Percentiles rank a stretch among this genome's conserved stretches.
Evolutionary conservation across 768 basidiomycete species (phyloP).

Genomic region (Mrakia frigida): DNA sequence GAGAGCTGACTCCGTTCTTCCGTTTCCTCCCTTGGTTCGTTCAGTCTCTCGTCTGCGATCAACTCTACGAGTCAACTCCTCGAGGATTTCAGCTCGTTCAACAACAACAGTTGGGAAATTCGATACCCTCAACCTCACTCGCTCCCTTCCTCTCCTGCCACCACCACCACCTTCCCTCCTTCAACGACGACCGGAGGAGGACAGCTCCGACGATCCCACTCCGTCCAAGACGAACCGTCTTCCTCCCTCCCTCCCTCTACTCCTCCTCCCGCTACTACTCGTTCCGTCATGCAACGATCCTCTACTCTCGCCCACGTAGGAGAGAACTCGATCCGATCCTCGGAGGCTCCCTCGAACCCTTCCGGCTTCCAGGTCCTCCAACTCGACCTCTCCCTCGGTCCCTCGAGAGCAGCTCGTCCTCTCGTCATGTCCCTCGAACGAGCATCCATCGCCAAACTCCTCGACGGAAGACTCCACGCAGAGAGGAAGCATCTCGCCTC

Average conservation of each 20-base stretch:
- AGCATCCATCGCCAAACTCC: slow-evolving; percentile 80
- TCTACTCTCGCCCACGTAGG: slow-evolving; percentile 49
- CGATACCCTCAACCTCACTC: slow-evolving; percentile 60
- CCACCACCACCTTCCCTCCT: slow-evolving; percentile 2
- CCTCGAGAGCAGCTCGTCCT: slow-evolving; percentile 53
- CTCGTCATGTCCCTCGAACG: slow-evolving; percentile 91
- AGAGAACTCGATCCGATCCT: slow-evolving; percentile 49
- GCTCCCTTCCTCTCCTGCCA: slow-evolving; percentile 28
- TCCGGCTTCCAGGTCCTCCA: slow-evolving; percentile 81
- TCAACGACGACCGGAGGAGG: slow-evolving; percentile 40
- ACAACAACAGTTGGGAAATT: slow-evolving; percentile 79
- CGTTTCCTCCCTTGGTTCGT: slow-evolving; percentile 15
- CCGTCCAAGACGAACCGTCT: slow-evolving; percentile 77
- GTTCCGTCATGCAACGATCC: slow-evolving; percentile 53
- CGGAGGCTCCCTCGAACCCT: slow-evolving; percentile 36
- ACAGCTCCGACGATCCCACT: slow-evolving; percentile 59
- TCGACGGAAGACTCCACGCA: slow-evolving; percentile 74
- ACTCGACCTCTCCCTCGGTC: slow-evolving; percentile 85
- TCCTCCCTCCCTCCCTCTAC: slow-evolving; percentile 35
- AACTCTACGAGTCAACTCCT: slow-evolving; percentile 65
- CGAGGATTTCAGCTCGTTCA: slow-evolving; percentile 67
- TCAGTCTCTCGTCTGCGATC: slow-evolving; percentile 70
- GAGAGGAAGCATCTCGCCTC: slow-evolving; percentile 75
- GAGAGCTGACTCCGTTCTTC: slow-evolving; percentile 8
- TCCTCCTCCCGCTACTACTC: too few relatives aligned